phyloP scores from a whole-genome alignment of 2,329 filamentous ascomycete genomes.

The Fusarium sp. region DNA sequence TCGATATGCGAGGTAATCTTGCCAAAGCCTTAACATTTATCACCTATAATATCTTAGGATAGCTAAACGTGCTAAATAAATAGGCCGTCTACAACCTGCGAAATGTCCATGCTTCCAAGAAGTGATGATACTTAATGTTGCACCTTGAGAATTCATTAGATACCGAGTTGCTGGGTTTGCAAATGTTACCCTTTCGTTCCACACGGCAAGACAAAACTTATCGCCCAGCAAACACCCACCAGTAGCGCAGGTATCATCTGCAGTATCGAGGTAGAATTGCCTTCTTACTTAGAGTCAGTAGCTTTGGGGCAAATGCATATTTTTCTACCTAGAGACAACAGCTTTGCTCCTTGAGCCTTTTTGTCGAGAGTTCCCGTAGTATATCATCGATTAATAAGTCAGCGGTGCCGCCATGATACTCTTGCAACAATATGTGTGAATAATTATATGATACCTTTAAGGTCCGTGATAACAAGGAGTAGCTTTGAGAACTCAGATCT shows the following conservation, averaged over 20 bases:
- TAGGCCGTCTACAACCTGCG: background rate
- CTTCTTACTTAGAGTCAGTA: too few relatives aligned
- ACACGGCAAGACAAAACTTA: background rate
- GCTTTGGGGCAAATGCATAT: too few relatives aligned
- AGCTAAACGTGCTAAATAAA: background rate
- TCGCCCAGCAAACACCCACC: too few relatives aligned
- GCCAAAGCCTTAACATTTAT: accelerated
- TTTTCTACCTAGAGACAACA: too few relatives aligned
- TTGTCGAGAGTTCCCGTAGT: too few relatives aligned
- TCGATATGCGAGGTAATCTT: background rate
- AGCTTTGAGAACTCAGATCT: background rate
- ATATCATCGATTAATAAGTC: background rate
- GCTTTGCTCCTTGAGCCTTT: background rate
- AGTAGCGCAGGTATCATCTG: too few relatives aligned
- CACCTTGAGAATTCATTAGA: background rate
- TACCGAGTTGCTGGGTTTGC: background rate
- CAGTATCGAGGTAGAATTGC: too few relatives aligned
- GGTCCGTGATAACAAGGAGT: background rate
- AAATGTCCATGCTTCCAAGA: background rate
- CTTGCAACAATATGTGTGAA: accelerated
- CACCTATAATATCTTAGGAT: background rate
- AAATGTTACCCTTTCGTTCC: background rate
- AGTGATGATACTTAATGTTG: background rate
- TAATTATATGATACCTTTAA: too few relatives aligned
- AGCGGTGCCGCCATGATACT: too few relatives aligned